Evolutionary conservation across 1,284 basidiomycete genomes (phyloP), one percentile per base, ranked within the genome.

Genomic region (Ustilago cynodontis): DNA sequence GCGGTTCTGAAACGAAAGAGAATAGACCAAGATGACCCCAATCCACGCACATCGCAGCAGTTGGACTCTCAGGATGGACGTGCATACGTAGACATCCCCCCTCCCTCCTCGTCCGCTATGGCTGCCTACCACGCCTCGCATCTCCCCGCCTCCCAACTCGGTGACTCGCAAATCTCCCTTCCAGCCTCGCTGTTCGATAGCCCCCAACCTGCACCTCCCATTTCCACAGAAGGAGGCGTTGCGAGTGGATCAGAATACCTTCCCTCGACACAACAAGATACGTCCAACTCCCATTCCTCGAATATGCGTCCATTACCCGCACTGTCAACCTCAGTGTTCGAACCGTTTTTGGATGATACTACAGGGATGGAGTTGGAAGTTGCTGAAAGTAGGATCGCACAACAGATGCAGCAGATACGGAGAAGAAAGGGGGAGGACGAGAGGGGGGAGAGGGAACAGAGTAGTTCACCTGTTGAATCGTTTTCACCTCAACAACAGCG

Each of bases 291-390:
- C 39, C 4, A 51, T 50, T 1, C 54, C 16, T 24, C 60, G 1
- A 52, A n/a, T 18, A 11, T 77, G 58, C 24, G 55, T 3, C 71
- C 71, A 0, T 33, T 77, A 0, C 71, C 70, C 11, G 45, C 39
- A 6, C 64, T 77, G 8, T 60, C 71, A 6, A 43, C 61, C n/a
- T 49, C 49, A 0, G 75, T 62, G 2, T 77, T 77, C 29, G 60
- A 61, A 39, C 75, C 75, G 13, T 77, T 24, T 24, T 53, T 77
- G 2, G 75, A 77, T 39, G 64, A 77, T 22, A 70, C 71, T 0
- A 77, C 71, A 3, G 71, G 71, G 14, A 52, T 74, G 64, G 58
- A 63, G 7, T 41, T 77, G 2, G 75, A 75, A 10, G 35, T 26
- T 5, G 67, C 59, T 16, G 64, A 73, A 14, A 31, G n/a, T 7